phyloP scores from a whole-genome alignment of 2,329 filamentous ascomycete genomes.

The Huntiella omanensis region DNA sequence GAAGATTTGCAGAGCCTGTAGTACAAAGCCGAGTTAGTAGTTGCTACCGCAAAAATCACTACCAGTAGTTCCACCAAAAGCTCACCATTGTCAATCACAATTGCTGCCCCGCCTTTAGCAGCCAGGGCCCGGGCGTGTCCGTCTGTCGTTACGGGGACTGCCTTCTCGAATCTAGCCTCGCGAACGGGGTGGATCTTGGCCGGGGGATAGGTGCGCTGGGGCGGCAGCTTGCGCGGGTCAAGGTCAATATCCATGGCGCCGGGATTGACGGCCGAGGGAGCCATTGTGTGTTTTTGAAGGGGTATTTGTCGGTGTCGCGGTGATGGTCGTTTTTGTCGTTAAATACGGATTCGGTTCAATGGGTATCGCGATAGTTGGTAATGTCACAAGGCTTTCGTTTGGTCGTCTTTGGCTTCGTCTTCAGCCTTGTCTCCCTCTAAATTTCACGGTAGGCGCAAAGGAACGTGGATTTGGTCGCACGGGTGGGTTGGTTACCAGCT shows the following conservation, averaged over 20 bases:
- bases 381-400: slow-evolving; percentile 1
- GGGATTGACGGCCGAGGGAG: slow-evolving; percentile 31
- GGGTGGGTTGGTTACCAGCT: background rate
- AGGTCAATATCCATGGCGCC: slow-evolving; percentile 18
- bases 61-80: background rate
- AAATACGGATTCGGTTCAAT: background rate
- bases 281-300: slow-evolving; percentile 21
- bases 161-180: slow-evolving; percentile 41
- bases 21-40: slow-evolving; percentile 11
- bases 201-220: slow-evolving; percentile 29
- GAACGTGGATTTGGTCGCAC: background rate
- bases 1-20: slow-evolving; percentile 66
- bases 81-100: slow-evolving; percentile 94
- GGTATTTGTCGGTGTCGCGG: background rate
- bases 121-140: slow-evolving; percentile 52
- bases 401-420: background rate
- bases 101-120: slow-evolving; percentile 45
- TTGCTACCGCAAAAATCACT: background rate
- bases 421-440: slow-evolving; percentile 10
- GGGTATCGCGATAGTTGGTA: background rate
- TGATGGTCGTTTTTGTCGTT: background rate
- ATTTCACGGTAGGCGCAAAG: slow-evolving; percentile 8
- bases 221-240: slow-evolving; percentile 22
- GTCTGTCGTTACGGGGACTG: slow-evolving; percentile 36
- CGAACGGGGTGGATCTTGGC: slow-evolving; percentile 40